Evolutionary conservation across 345 rosid species (phyloP).

Genomic region (Zanthoxylum bungeanum): DNA sequence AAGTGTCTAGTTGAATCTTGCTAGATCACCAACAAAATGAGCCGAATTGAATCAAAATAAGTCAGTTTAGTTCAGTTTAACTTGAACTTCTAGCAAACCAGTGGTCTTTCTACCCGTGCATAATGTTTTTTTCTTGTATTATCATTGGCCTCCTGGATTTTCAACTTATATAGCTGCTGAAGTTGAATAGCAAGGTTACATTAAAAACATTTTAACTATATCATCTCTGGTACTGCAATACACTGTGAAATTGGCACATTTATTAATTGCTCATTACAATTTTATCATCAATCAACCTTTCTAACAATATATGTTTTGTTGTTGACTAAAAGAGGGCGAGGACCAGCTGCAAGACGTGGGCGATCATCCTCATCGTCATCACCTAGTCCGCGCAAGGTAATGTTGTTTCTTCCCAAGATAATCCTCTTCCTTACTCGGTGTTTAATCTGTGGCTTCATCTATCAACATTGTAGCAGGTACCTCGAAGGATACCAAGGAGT

Average conservation of each 20-base stretch:
- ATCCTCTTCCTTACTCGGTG: not conserved
- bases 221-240: not conserved
- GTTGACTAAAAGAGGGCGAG: conserved; percentile 57
- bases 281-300: not conserved
- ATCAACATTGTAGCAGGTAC: conserved; percentile 33
- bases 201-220: not conserved
- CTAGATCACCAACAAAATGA: not conserved
- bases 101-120: not conserved
- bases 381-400: conserved; percentile 93
- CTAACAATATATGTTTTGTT: not conserved
- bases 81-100: too few species aligned
- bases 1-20: too few species aligned
- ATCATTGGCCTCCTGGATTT: not conserved
- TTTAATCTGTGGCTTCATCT: conserved; percentile 1
- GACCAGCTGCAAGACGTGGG: conserved; percentile 78
- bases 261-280: not conserved
- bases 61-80: not conserved
- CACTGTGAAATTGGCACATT: not conserved
- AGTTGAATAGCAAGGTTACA: not conserved
- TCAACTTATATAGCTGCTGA: not conserved
- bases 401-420: not conserved
- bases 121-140: not conserved
- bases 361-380: conserved; percentile 92
- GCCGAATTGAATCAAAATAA: not conserved
- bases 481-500: conserved; percentile 70